Base-by-base conservation (phyloP, 768 basidiomycete species). In the Lactarius tabidus region DNA sequence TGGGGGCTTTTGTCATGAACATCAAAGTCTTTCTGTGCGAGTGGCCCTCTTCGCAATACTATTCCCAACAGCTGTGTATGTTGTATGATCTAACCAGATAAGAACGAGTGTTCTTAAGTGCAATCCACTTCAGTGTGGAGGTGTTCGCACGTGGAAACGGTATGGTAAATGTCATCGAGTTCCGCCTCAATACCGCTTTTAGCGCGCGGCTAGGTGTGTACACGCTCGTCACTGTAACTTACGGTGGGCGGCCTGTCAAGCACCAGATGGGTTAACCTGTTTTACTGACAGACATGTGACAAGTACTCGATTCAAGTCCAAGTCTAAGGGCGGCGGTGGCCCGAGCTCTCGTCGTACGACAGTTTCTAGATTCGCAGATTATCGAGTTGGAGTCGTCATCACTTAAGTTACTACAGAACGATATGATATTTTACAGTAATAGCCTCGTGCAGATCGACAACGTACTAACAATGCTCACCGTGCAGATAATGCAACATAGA, bases 401-500 rank as follows among this genome's bases (percentile, higher is more conserved):
- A 18, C 39, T 41, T 41, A 6, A 48, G 45, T 48, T 3, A 23
- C 23, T 48, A 23, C 45, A 51, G 48, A 26, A 51, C 26, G 6
- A 54, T 54, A 55, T 39, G 51, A 57, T 60, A 62, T 33, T 31
- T 57, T 41, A 31, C 54, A 51, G 23, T 33, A 65, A 57, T 57
- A 62, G 55, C 36, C 43, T 57, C 29, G 14, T 57, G 57, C 43
- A 36, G 38, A 20, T 55, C n/a, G 31, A 41, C 35, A 48, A 60
- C 60, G 52, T 57, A 60, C 20, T 31, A 48, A 38, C 45, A 43
- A 28, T 51, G 55, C 39, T 59, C 61, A 55, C 57, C 51, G 33
- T 66, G 62, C 65, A 66, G 35, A 59, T 66, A n/a, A 36, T 53
- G 60, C n/a, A n/a, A n/a, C n/a, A n/a, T 33, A 20, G 48, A 29